phyloP scores from a whole-genome alignment of 306 rosid species.

The Hippophae rhamnoides region DNA sequence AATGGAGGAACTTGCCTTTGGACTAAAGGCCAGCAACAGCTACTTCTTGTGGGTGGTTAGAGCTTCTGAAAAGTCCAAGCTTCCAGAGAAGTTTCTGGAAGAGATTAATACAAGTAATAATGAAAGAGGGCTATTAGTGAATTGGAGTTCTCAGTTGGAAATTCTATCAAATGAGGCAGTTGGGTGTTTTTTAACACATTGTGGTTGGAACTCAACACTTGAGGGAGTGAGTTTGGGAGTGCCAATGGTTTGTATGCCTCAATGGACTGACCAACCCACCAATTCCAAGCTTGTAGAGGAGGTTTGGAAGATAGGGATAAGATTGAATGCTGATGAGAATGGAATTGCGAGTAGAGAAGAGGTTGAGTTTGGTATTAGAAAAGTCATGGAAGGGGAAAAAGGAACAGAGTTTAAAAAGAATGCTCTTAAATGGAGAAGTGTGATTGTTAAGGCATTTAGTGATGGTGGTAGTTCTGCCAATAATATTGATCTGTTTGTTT shows the following conservation, averaged over 20 bases:
- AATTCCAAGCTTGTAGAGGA: constrained; percentile 35
- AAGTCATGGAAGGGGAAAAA: constrained; percentile 24
- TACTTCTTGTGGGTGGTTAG: constrained; percentile 52
- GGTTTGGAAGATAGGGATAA: constrained; percentile 42
- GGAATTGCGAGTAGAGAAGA: constrained; percentile 33
- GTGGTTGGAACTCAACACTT: constrained; percentile 51
- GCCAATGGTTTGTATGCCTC: constrained; percentile 47
- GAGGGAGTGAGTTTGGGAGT: constrained; percentile 46
- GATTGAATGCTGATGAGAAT: constrained; percentile 31
- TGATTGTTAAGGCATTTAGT: constrained; percentile 13
- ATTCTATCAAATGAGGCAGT: constrained; percentile 32
- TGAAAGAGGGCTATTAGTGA: constrained; percentile 37
- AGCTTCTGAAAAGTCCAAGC: constrained; percentile 20
- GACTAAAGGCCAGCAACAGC: constrained; percentile 23
- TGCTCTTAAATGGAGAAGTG: constrained; percentile 34
- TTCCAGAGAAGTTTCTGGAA: constrained; percentile 16
- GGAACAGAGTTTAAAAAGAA: constrained; percentile 21
- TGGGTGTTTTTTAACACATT: constrained; percentile 44
- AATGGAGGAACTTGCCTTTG: constrained; percentile 41
- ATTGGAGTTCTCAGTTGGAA: constrained; percentile 43
- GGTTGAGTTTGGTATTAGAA: constrained; percentile 24
- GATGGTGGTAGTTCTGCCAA: constrained; percentile 40
- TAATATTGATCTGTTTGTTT: constrained; percentile 31
- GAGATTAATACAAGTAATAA: constrained; percentile 11
- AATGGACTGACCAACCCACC: constrained; percentile 48